Evolutionary conservation across 1,284 basidiomycete genomes (phyloP).

Genomic region (Peniophora sp.): DNA sequence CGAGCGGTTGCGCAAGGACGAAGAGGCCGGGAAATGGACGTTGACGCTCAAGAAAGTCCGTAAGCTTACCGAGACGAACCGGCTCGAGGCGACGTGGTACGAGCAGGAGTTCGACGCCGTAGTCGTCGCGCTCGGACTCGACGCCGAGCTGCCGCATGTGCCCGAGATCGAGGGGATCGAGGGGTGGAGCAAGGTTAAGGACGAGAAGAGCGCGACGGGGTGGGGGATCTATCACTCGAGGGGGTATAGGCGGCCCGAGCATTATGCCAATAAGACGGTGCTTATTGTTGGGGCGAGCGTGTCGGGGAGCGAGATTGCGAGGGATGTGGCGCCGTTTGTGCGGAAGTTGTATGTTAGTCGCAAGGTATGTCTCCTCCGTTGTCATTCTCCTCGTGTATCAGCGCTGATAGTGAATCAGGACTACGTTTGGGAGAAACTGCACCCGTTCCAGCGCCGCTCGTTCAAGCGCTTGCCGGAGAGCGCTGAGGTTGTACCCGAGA

Average conservation of each 20-base stretch:
- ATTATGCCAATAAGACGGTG: neutral
- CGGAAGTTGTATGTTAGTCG: slow-evolving; percentile 6
- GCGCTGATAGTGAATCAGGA: neutral
- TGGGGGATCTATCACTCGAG: slow-evolving; percentile 7
- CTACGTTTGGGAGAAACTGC: slow-evolving; percentile 7
- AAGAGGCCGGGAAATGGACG: slow-evolving; percentile 10
- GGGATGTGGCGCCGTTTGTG: slow-evolving; percentile 2
- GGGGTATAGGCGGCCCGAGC: slow-evolving; percentile 5
- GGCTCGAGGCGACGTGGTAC: slow-evolving; percentile 4
- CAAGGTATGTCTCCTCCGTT: slow-evolving; percentile 3
- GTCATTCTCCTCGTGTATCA: too few relatives aligned
- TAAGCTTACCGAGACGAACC: neutral
- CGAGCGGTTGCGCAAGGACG: slow-evolving; percentile 15
- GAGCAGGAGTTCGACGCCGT: slow-evolving; percentile 7
- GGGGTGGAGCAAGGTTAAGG: slow-evolving; percentile 5
- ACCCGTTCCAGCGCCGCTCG: slow-evolving; percentile 8
- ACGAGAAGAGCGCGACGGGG: neutral
- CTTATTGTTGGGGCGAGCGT: neutral
- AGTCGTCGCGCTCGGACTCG: slow-evolving; percentile 1
- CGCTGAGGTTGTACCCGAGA: slow-evolving; percentile 1
- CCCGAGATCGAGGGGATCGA: slow-evolving; percentile 5
- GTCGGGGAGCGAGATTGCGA: neutral
- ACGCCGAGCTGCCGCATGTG: slow-evolving; percentile 3
- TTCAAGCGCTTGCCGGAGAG: slow-evolving; percentile 5
- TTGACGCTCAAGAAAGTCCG: slow-evolving; percentile 14